Evolutionary conservation across 352 stramenopile species (phyloP), one percentile per base, ranked within the genome.

Genomic region (Pythium biforme): DNA sequence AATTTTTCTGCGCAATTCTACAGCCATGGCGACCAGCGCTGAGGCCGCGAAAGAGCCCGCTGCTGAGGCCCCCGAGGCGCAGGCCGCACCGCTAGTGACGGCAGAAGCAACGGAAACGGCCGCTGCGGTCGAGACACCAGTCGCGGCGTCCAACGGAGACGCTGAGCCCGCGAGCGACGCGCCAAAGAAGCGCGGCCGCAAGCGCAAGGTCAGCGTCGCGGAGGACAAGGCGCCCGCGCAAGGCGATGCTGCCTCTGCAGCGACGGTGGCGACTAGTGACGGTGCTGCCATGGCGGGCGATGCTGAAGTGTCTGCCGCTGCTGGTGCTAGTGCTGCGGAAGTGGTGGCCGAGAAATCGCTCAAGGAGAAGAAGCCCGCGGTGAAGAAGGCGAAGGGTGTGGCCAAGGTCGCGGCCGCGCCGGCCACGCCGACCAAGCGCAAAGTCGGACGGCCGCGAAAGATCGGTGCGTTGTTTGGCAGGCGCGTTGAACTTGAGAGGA

Each of bases 381-480:
- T 19, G 31, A 61, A 72, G 52, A 64, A 72, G 27, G 14, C 55
- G 50, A 66, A 57, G 50, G 43, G 11, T 12, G 37, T 29, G 7
- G 22, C 34, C 55, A 62, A 62, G 45, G 20, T 23, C 31, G 45
- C 56, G 47, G 23, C 47, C 11, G n/a, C 46, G 12, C 8, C 59
- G 7, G 48, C 49, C 2, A 50, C 59, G 20, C n/a, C 53, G 27
- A 23, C 54, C 17, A 85, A 70, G 68, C 70, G 66, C 60, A 74
- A 46, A n/a, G 47, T 59, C 49, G 76, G 64, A 0, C 74, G 75
- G n/a, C 83, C 72, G 64, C 75, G 83, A 62, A 86, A 84, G 59
- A 57, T 48, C 15, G 60, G 67, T 76, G n/a, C n/a, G n/a, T n/a
- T n/a, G n/a, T n/a, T n/a, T n/a, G n/a, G n/a, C n/a, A n/a, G n/a